Evolutionary conservation across 495 filamentous ascomycete species (phyloP), one percentile per base, ranked within the genome.

Genomic region (Aspergillus sclerotiicarbonarius): DNA sequence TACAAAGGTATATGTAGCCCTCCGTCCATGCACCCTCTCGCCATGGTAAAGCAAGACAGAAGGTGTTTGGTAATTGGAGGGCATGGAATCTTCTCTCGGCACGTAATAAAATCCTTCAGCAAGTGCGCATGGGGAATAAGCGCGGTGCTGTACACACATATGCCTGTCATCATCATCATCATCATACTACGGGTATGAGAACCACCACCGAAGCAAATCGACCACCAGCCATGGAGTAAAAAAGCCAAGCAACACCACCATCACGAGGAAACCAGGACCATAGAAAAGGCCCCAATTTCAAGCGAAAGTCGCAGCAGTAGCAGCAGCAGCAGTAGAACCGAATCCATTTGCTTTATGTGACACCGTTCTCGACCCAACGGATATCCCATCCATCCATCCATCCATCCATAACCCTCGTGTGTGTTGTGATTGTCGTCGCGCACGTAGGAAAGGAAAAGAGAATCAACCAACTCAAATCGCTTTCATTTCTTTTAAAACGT

Each of bases 91-190:
- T 76, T 70, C 70, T 98, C 86, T 97, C 80, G 94, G 94, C 94
- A 98, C 90, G 91, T 87, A 67, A 80, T 80, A 87, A 77, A 79
- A 88, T 93, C 94, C 94, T 98, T 98, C 93, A 97, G 90, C 89
- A 86, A 69, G 75, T 80, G 84, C 82, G 84, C 89, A 92, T 88
- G 75, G 83, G 70, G 74, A 75, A 76, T 64, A 54, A 80, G 83
- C 81, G 83, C 83, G 83, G 80, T 83, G 91, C 91, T 97, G 94
- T 98, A 98, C 94, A 98, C 94, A 98, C 92, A 90, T 88, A 96
- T 98, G 94, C 94, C 94, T 66, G 68, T 55, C 71, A 39, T 58
- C 25, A 25, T 25, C 25, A 5, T 47, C 43, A 45, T 53, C 44
- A 31, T 18, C 19, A 59, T 41, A 41, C 37, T 12, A 41, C n/a